Evolutionary conservation across 257 asterid species (phyloP).

Genomic region (Solanum chmielewskii): DNA sequence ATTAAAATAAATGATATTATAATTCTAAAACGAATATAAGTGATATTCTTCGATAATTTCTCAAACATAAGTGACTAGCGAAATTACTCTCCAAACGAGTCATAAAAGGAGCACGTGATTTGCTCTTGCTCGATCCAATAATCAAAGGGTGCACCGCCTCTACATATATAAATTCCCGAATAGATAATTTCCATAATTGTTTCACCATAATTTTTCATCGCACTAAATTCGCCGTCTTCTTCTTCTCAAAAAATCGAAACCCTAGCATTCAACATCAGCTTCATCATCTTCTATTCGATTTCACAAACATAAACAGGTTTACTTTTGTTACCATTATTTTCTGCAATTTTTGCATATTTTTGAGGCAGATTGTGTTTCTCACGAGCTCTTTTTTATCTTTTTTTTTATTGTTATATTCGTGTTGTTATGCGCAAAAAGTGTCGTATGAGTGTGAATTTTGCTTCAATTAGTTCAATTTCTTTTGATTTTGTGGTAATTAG

Average conservation of each 20-base stretch:
- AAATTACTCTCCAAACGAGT: neutral
- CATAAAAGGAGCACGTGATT: neutral
- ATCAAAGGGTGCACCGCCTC: neutral
- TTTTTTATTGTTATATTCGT: neutral
- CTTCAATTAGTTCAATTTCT: neutral
- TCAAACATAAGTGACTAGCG: accelerated
- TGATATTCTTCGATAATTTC: no score
- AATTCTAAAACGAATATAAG: accelerated
- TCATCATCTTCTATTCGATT: neutral
- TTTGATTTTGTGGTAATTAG: neutral
- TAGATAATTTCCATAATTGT: neutral
- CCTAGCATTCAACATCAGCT: neutral
- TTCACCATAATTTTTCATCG: neutral
- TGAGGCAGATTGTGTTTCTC: neutral
- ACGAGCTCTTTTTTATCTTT: neutral
- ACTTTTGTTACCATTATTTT: neutral
- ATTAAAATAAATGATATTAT: no score
- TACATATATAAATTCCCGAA: neutral
- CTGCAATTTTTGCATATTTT: neutral
- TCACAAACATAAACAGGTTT: neutral
- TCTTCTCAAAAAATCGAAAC: neutral
- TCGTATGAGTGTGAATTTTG: neutral
- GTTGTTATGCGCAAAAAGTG: neutral
- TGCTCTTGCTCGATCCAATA: neutral
- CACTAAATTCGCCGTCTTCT: neutral